Evolutionary conservation across 179 eudicot genomes (phyloP), one percentile per base, ranked within the genome.

Genomic region (Silene vulgaris): DNA sequence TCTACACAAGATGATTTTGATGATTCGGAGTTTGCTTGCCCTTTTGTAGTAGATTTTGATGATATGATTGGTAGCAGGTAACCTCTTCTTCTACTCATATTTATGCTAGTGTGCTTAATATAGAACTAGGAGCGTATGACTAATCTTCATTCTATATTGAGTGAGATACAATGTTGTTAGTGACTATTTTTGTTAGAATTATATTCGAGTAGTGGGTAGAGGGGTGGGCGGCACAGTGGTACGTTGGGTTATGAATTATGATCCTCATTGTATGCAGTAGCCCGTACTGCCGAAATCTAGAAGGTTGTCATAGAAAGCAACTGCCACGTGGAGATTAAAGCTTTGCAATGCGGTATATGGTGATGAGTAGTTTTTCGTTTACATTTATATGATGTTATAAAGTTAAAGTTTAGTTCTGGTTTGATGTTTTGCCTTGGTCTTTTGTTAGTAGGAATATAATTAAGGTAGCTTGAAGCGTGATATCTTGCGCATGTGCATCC

Each of bases 11-110:
- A 90, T 85, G 92, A 86, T 82, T 89, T 79, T 81, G 96, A 88
- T 80, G 97, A 91, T 79, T 76, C 87, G 29, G 95, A 93, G 80
- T 91, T 87, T 75, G 86, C 90, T 80, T 92, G 98, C 60, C 94
- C 90, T 43, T 94, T 94, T 86, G 86, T 85, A 74, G 89, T 90
- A 65, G 92, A 91, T 71, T 88, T 86, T 71, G 97, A 89, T 76
- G 96, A 87, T 70, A 76, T 82, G 78, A 78, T 72, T 19, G 81
- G 81, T 76, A 82, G 83, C 91, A 91, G 96, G 98, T 94, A 89
- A 30, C 37, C 68, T 52, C 32, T 65, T 61, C n/a, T 43, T 19
- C 29, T 80, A 37, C 35, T 29, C 30, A 65, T 56, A 26, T 56
- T 61, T 20, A 54, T 28, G 40, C 37, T 26, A 16, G 29, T 26